Conservation (phyloP, 805 yeast species). For the Clavispora phyllophila region DNA sequence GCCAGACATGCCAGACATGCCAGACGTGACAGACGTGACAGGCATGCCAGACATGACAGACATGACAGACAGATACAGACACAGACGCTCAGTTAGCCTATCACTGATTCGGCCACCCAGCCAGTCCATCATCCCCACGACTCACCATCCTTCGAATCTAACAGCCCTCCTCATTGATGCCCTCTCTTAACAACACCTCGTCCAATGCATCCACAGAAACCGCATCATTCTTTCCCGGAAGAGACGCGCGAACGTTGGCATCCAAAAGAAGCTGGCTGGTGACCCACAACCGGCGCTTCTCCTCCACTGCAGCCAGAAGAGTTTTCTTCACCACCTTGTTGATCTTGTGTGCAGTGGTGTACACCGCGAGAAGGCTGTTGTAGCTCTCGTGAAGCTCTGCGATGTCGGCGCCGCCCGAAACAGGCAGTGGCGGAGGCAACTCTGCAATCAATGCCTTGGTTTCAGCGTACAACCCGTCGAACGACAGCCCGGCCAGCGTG, state of each 20-base stretch:
- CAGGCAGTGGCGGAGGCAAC: not conserved
- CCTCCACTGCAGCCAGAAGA: conserved; percentile 20
- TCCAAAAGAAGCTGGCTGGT: conserved; percentile 41
- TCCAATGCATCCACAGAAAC: conserved; percentile 13
- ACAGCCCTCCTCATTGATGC: not conserved
- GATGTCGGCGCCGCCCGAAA: not conserved
- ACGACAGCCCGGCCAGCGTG: conserved; percentile 5
- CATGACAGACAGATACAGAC: too few species aligned
- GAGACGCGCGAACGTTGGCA: conserved; percentile 34
- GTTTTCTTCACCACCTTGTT: conserved; percentile 31
- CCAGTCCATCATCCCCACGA: too few species aligned
- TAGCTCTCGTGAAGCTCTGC: conserved; percentile 10
- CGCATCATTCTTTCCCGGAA: conserved; percentile 18
- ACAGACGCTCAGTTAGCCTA: too few species aligned
- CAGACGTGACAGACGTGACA: too few species aligned
- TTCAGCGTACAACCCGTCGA: conserved; percentile 6
- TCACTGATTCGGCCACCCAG: too few species aligned
- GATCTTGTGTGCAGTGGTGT: conserved; percentile 35
- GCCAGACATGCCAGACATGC: too few species aligned
- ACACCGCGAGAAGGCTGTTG: conserved; percentile 24
- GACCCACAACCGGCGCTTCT: conserved; percentile 35
- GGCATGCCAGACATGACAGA: too few species aligned
- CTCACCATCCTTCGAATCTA: too few species aligned
- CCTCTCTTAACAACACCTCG: conserved; percentile 13
- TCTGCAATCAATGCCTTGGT: conserved; percentile 1